These are phyloP conservation scores for Periconia macrospinosa DNA, from an alignment of 2,329 filamentous ascomycete species.

Conservation along the genomic window DNA sequence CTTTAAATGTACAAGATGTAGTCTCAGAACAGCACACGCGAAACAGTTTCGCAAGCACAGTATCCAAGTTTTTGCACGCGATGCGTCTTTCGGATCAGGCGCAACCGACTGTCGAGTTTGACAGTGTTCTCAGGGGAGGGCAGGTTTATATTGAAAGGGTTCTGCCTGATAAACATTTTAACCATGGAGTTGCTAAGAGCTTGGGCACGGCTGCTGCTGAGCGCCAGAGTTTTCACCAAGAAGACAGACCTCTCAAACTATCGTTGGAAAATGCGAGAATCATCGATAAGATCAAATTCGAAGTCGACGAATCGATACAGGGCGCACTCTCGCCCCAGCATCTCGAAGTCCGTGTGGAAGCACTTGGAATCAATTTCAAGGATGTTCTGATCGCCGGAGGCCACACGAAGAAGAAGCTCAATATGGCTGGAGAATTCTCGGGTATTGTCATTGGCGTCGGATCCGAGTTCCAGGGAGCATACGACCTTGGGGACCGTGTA, in stretches of 20 bases:
- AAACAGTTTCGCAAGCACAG: too few species aligned
- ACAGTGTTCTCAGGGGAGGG: too few species aligned
- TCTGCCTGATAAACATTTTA: neutral
- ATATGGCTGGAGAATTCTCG: conserved; percentile 4
- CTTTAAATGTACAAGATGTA: too few species aligned
- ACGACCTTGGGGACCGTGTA: conserved; percentile 8
- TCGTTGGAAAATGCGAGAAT: neutral
- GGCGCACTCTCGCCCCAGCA: neutral
- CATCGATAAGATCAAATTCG: neutral
- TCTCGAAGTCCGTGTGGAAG: conserved; percentile 10
- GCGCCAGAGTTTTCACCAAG: neutral
- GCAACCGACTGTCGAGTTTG: too few species aligned
- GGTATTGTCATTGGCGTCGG: conserved; percentile 9
- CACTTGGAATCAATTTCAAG: conserved; percentile 9
- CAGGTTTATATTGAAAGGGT: too few species aligned
- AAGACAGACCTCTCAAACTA: neutral
- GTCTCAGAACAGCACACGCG: too few species aligned
- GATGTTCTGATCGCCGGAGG: neutral
- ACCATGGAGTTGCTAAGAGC: neutral
- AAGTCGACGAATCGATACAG: too few species aligned
- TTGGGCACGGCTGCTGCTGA: neutral
- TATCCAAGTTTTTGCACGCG: too few species aligned
- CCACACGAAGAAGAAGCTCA: neutral
- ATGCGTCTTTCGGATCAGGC: too few species aligned
- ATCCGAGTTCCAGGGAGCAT: neutral